These are phyloP conservation scores for Ceratocystis ficicola DNA, from an alignment of 2,329 filamentous ascomycete genomes.

Conservation along the genomic window DNA sequence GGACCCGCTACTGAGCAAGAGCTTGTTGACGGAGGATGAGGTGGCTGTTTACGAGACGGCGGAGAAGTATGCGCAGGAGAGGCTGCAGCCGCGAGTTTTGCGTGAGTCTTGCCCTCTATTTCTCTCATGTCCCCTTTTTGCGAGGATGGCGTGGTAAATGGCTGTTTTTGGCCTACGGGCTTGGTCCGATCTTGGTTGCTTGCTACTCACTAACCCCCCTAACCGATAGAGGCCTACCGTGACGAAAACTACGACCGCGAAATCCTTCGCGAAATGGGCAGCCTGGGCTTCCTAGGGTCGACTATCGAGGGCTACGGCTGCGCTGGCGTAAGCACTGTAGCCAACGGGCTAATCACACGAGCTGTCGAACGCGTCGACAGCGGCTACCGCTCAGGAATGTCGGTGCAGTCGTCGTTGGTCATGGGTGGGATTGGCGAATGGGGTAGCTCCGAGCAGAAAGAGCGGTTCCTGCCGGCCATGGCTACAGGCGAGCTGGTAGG, in stretches of 20 bases:
- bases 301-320: slow-evolving; percentile 81
- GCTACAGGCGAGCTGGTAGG: slow-evolving; percentile 73
- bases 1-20: slow-evolving; percentile 66
- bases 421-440: slow-evolving; percentile 90
- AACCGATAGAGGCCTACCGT: slow-evolving; percentile 59
- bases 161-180: background rate
- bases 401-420: slow-evolving; percentile 80
- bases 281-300: slow-evolving; percentile 75
- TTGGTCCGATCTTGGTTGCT: background rate
- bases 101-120: slow-evolving; percentile 42
- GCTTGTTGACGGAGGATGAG: slow-evolving; percentile 80
- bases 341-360: slow-evolving; percentile 77
- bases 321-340: slow-evolving; percentile 75
- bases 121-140: background rate
- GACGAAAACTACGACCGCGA: slow-evolving; percentile 76
- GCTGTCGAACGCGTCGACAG: slow-evolving; percentile 86
- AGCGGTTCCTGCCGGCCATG: slow-evolving; percentile 67
- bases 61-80: slow-evolving; percentile 87
- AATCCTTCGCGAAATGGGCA: slow-evolving; percentile 85
- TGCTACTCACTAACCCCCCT: background rate
- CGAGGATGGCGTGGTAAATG: no score
- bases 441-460: slow-evolving; percentile 75
- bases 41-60: slow-evolving; percentile 80
- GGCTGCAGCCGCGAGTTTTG: slow-evolving; percentile 70
- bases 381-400: slow-evolving; percentile 85